Evolutionary conservation across 768 basidiomycete genomes (phyloP).

Genomic region (Dendrothele bispora): DNA sequence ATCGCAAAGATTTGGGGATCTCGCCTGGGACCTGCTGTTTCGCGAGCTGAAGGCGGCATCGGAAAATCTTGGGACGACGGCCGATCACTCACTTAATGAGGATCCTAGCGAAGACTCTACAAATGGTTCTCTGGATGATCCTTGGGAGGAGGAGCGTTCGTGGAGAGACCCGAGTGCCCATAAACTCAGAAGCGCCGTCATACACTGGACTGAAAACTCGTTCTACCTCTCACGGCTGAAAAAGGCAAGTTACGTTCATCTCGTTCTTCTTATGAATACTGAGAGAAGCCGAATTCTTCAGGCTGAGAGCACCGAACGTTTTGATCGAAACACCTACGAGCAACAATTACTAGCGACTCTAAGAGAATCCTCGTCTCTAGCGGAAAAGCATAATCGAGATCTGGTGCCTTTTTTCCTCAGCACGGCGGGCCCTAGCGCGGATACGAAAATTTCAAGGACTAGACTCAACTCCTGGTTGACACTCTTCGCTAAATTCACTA

Average conservation of each 20-base stretch:
- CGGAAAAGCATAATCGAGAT: constrained; percentile 87
- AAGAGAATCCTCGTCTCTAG: constrained; percentile 65
- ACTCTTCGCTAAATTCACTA: constrained; percentile 86
- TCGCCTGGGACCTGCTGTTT: constrained; percentile 74
- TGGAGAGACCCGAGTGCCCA: constrained; percentile 80
- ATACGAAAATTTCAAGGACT: constrained; percentile 49
- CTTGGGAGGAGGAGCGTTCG: constrained; percentile 70
- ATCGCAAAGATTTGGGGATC: constrained; percentile 56
- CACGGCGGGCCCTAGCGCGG: constrained; percentile 38
- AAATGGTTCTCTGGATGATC: constrained; percentile 20
- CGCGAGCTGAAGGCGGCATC: constrained; percentile 49
- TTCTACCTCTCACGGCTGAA: not conserved
- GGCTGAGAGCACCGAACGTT: constrained; percentile 46
- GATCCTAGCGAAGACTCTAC: constrained; percentile 6
- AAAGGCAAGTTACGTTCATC: not conserved
- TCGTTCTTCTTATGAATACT: not conserved
- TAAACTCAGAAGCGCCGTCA: constrained; percentile 50
- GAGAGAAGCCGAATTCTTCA: constrained; percentile 13
- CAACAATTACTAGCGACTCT: constrained; percentile 73
- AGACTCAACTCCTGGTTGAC: constrained; percentile 78
- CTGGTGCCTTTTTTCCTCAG: constrained; percentile 82
- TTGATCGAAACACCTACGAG: constrained; percentile 79
- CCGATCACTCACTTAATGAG: constrained; percentile 20
- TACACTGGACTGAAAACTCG: constrained; percentile 44
- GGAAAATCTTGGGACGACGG: constrained; percentile 23